Base-by-base conservation (phyloP, 2,329 filamentous ascomycete genomes). In the Trichoderma koningiopsis region DNA sequence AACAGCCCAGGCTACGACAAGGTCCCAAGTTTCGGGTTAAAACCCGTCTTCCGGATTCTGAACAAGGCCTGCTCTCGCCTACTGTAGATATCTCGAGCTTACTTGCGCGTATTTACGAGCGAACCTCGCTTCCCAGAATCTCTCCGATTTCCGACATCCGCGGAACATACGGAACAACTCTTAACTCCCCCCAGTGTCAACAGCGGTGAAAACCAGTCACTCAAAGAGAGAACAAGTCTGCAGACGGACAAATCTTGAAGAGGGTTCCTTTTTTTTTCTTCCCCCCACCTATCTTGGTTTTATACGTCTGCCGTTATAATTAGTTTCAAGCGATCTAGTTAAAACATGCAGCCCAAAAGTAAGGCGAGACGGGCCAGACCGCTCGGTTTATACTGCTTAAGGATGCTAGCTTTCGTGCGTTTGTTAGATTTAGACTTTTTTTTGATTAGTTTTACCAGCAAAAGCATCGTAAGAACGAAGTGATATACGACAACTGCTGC, bases 281-380 rank as follows among this genome's bases (percentile, higher is more conserved):
- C 33, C 11, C 11, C 4, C 5, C 37, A 7, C 37, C 14, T 11
- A 40, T 16, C 14, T 19, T 11, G 4, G 13, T 4, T 16, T 33
- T 35, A 13, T 6, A 11, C 3, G 11, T 31, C 29, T 35, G 33
- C 1, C 31, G 31, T 13, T 35, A 1, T 10, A 35, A 35, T 35
- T 43, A 43, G 40, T 43, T 43, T 19, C 40, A 43, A 43, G n/a
- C 19, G n/a, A 43, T 19, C 40, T 14, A 31, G n/a, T 47, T 19
- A 43, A 43, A 52, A 53, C n/a, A 40, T 49, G 53, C 40, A 22
- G 11, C 27, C 19, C 4, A 1, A n/a, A 43, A 56, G 16, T 56
- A 14, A 62, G 49, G 61, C 61, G 61, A 64, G 59, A 35, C 61
- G 61, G 61, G 61, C 61, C 52, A 64, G 61, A 64, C 61, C 61